These are phyloP conservation scores for Cucumis hystrix DNA, from an alignment of 306 rosid genomes.

Conservation along the genomic window DNA sequence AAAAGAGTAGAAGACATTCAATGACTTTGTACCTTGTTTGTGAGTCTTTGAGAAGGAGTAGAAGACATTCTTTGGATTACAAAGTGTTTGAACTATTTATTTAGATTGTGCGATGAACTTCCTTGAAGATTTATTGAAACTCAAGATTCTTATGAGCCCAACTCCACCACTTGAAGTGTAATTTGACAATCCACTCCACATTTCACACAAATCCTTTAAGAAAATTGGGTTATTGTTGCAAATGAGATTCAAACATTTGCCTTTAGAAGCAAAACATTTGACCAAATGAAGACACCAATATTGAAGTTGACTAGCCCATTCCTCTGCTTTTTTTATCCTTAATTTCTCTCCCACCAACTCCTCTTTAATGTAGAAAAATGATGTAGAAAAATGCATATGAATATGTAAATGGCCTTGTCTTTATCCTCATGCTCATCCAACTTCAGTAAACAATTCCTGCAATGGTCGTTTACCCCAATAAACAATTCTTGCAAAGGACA, in stretches of 20 bases:
- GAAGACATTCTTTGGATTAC: conserved; percentile 66
- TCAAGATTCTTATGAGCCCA: conserved; percentile 57
- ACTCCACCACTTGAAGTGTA: conserved; percentile 53
- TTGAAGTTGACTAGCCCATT: conserved; percentile 71
- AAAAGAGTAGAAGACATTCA: neutral
- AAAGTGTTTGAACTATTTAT: conserved; percentile 25
- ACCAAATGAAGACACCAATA: conserved; percentile 66
- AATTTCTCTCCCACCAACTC: conserved; percentile 51
- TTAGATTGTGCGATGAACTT: conserved; percentile 25
- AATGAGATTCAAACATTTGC: conserved; percentile 35
- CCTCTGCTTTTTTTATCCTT: conserved; percentile 64
- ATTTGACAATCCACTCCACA: conserved; percentile 79
- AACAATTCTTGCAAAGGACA: too few species aligned
- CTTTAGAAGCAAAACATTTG: too few species aligned
- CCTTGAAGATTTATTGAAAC: conserved; percentile 47
- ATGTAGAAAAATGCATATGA: too few species aligned
- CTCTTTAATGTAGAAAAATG: conserved; percentile 13
- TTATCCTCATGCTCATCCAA: too few species aligned
- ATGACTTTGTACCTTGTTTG: conserved; percentile 46
- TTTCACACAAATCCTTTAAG: conserved; percentile 28
- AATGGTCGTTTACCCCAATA: too few species aligned
- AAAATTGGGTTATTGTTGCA: conserved; percentile 35
- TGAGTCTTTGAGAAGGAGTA: conserved; percentile 48
- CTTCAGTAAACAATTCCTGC: too few species aligned
- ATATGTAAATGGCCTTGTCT: too few species aligned